Evolutionary conservation across 768 basidiomycete species (phyloP), one percentile per base, ranked within the genome.

Genomic region (Rhodotorula toruloides): DNA sequence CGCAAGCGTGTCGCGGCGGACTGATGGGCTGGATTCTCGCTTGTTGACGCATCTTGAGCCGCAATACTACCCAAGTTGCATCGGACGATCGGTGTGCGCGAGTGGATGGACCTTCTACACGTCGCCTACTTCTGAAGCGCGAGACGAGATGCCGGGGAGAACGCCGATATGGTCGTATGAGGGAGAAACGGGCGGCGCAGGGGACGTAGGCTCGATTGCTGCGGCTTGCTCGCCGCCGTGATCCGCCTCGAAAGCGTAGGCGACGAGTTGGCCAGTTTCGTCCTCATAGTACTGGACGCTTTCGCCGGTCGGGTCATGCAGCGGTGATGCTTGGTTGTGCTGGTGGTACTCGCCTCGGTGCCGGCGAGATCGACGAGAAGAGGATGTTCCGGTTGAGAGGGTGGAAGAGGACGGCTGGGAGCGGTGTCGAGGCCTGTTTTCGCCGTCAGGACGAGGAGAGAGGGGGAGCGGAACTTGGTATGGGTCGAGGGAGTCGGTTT

Each of bases 121-220:
- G n/a, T 49, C 36, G 34, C 49, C 36, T 32, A 48, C 29, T 46
- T 44, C 21, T 46, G 46, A 2, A 42, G 37, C 16, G 44, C 42
- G 12, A 27, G 37, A 5, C 47, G 55, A 14, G 42, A 43, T 40
- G 48, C 31, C 43, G 8, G 61, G 52, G 4, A 55, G 37, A 2
- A 37, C 40, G 14, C 54, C 61, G 22, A 62, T 62, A 37, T 62
- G 61, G 61, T 62, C 61, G 40, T 50, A 61, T 8, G 50, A 53
- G 21, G 40, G 17, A 12, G 27, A 4, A 21, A 11, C 16, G 5
- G 48, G 48, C 22, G 50, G 25, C 21, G 27, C 17, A 31, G 50
- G 32, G 17, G 50, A 22, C 10, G 32, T n/a, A 27, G 22, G 40
- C 25, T 36, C 53, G 9, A 39, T 37, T 16, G n/a, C 31, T 25